phyloP scores from a whole-genome alignment of 176 grass and related monocot genomes.

The Cenchrus americanus region DNA sequence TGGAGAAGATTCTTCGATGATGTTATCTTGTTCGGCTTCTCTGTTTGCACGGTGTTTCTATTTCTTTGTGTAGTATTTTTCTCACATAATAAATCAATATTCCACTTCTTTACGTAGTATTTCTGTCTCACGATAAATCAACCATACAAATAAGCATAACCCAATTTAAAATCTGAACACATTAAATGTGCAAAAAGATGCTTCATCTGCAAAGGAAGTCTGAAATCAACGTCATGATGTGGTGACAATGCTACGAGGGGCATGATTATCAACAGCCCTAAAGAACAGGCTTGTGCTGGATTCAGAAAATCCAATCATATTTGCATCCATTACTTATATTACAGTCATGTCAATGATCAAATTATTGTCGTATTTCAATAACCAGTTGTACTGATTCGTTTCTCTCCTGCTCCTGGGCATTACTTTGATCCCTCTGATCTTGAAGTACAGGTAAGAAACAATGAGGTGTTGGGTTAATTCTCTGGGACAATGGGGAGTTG shows the following conservation, averaged over 20 bases:
- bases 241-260: neutral
- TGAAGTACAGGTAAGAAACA: slow-evolving; percentile 36
- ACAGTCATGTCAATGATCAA: neutral
- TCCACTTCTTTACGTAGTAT: too few relatives aligned
- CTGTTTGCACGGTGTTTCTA: too few relatives aligned
- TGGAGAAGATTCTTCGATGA: too few relatives aligned
- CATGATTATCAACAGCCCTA: neutral
- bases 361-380: slow-evolving; percentile 46
- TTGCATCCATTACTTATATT: neutral
- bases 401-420: slow-evolving; percentile 11
- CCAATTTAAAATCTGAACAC: too few relatives aligned
- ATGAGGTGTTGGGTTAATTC: slow-evolving; percentile 38
- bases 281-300: neutral
- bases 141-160: too few relatives aligned
- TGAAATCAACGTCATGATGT: neutral
- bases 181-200: neutral
- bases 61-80: too few relatives aligned
- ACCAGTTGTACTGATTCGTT: slow-evolving; percentile 50
- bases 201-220: neutral
- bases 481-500: slow-evolving; percentile 30
- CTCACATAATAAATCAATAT: too few relatives aligned
- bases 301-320: neutral
- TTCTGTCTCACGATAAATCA: too few relatives aligned
- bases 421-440: slow-evolving; percentile 29
- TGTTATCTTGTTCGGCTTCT: too few relatives aligned